Evolutionary conservation across 495 filamentous ascomycete species (phyloP), one percentile per base, ranked within the genome.

Genomic region (Penicillium parvum): DNA sequence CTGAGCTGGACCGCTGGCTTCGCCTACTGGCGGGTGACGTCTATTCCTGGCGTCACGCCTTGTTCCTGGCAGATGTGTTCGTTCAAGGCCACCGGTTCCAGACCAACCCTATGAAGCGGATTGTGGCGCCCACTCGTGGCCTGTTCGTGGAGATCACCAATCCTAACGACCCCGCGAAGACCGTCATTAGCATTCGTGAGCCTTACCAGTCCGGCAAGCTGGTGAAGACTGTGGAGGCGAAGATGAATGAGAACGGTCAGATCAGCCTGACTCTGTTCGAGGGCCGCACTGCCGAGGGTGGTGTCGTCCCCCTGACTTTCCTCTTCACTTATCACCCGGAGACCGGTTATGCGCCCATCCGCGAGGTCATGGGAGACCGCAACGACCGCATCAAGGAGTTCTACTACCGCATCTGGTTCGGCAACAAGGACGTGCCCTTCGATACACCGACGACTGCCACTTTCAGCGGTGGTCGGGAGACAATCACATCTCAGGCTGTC

Each of bases 381-480:
- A 97, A 97, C 55, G 88, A 96, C 55, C 82, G 87, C 37, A 96
- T 98, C 75, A 96, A 96, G 69, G 82, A 92, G 65, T 98, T 97
- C 63, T 98, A 98, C 75, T 96, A 94, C 77, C 79, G 81, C 22
- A 81, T 91, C 46, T 72, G 92, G 92, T 98, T 98, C 53, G 94
- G 90, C 11, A 82, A 88, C 53, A 90, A 92, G 53, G 59, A 75
- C 18, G 76, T 90, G 14, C 86, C 95, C 21, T 88, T 96, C 37
- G 83, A 96, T 53, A 81, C 82, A 7, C 71, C 85, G 10, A 85
- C 94, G 26, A 88, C 88, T 3, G 83, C 84, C 53, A 83, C 80
- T 30, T 98, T 98, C 60, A 86, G 86, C 47, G 92, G 92, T 55
- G 94, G 94, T 48, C 78, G 78, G 48, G 76, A 86, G 23, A 87